These are phyloP conservation scores for Ophiostoma triangulosporum DNA, from an alignment of 2,329 filamentous ascomycete species.

Conservation along the genomic window DNA sequence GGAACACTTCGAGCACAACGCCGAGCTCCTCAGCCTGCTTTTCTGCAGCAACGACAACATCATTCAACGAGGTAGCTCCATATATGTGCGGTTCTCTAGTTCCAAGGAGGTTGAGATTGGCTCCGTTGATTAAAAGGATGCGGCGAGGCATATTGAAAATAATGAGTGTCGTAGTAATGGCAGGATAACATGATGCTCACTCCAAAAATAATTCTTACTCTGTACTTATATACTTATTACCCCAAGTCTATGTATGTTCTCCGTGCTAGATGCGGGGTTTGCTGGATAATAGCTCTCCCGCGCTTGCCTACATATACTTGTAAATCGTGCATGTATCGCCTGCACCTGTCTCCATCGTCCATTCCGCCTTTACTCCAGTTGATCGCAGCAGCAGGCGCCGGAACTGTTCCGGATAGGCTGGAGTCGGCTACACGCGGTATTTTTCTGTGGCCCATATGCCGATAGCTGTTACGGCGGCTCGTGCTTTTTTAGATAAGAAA, in stretches of 20 bases:
- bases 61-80: constrained; percentile 52
- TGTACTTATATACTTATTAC: background rate
- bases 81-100: constrained; percentile 62
- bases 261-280: background rate
- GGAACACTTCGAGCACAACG: constrained; percentile 43
- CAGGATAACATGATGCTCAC: background rate
- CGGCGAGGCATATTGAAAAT: constrained; percentile 22
- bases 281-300: background rate
- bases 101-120: constrained; percentile 69
- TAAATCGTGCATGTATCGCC: background rate
- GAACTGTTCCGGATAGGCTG: constrained; percentile 2
- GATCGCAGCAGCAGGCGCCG: background rate
- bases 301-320: background rate
- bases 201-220: background rate
- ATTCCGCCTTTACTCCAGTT: background rate
- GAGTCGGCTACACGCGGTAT: constrained; percentile 6
- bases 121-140: constrained; percentile 67
- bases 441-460: background rate
- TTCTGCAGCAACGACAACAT: constrained; percentile 39
- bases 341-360: background rate
- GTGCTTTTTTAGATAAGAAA: background rate
- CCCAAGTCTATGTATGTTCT: background rate
- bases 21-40: constrained; percentile 35
- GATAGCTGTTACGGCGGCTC: background rate
- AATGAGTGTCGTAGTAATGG: no score